These are phyloP conservation scores for Zygosaccharomyces gambellarensis DNA, from an alignment of 805 yeast genomes.

Conservation along the genomic window DNA sequence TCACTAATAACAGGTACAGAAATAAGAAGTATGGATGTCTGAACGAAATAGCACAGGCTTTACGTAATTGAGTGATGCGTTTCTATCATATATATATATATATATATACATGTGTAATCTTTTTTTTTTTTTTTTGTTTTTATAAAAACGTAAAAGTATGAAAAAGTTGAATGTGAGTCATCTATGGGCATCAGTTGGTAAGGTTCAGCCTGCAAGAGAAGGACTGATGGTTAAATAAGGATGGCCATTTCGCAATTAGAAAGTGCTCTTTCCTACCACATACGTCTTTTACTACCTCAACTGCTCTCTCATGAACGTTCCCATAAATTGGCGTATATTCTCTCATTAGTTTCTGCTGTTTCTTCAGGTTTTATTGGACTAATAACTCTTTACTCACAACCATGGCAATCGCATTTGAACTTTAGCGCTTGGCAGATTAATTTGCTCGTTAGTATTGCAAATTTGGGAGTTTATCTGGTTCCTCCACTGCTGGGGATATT, in stretches of 20 bases:
- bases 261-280: conserved; percentile 40
- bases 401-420: conserved; percentile 53
- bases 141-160: background rate
- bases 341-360: conserved; percentile 61
- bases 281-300: conserved; percentile 40
- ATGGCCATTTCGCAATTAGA: conserved; percentile 30
- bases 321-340: conserved; percentile 47
- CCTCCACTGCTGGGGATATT: conserved; percentile 77
- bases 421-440: conserved; percentile 67
- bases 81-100: background rate
- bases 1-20: conserved; percentile 21
- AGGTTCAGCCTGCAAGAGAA: background rate
- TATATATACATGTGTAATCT: background rate
- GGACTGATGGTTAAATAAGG: background rate
- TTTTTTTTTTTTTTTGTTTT: background rate
- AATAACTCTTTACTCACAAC: conserved; percentile 73
- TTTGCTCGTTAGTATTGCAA: conserved; percentile 65
- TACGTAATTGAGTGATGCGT: conserved; percentile 14
- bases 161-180: background rate
- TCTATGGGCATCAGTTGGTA: background rate
- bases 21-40: conserved; percentile 30
- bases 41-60: conserved; percentile 25
- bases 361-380: conserved; percentile 78
- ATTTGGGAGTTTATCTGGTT: conserved; percentile 78
- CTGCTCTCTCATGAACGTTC: conserved; percentile 40